A percentile compares a stretch with the other conserved stretches of the same genome.
These are phyloP conservation scores for Protea cynaroides DNA, from an alignment of 164 flowering plant species.

Conservation along the genomic window DNA sequence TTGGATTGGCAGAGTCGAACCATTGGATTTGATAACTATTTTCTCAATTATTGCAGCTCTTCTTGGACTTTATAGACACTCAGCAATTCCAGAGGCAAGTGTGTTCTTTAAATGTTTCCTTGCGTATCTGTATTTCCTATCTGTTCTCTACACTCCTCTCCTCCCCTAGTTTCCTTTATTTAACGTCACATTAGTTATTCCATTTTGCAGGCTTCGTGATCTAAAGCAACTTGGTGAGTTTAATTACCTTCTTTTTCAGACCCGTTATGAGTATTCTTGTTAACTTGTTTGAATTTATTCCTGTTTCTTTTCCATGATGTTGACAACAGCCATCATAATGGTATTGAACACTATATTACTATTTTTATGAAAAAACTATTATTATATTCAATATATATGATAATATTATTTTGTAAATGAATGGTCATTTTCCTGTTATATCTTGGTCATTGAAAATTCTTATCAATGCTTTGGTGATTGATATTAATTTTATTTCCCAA, in stretches of 20 bases:
- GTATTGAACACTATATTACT: too few species aligned
- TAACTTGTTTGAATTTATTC: too few species aligned
- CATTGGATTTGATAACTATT: constrained; percentile 8
- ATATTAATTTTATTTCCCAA: too few species aligned
- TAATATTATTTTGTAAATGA: too few species aligned
- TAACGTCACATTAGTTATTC: neutral
- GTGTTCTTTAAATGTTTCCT: neutral
- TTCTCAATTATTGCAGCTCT: constrained; percentile 50
- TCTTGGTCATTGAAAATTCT: too few species aligned
- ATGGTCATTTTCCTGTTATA: too few species aligned
- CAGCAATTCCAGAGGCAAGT: constrained; percentile 94
- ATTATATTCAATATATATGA: too few species aligned
- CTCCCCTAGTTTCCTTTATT: neutral
- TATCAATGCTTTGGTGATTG: too few species aligned
- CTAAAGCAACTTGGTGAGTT: constrained; percentile 90
- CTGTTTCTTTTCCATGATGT: too few species aligned
- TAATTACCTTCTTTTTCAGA: neutral
- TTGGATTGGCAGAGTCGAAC: constrained; percentile 4
- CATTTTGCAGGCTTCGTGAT: constrained; percentile 79
- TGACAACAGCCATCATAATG: too few species aligned
- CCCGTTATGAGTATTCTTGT: neutral
- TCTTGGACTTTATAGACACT: constrained; percentile 80
- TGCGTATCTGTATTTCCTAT: neutral
- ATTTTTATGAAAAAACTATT: too few species aligned
- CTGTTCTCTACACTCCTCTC: neutral